Base-by-base conservation (phyloP, 805 yeast species). In the Wickerhamiella dianesei region DNA sequence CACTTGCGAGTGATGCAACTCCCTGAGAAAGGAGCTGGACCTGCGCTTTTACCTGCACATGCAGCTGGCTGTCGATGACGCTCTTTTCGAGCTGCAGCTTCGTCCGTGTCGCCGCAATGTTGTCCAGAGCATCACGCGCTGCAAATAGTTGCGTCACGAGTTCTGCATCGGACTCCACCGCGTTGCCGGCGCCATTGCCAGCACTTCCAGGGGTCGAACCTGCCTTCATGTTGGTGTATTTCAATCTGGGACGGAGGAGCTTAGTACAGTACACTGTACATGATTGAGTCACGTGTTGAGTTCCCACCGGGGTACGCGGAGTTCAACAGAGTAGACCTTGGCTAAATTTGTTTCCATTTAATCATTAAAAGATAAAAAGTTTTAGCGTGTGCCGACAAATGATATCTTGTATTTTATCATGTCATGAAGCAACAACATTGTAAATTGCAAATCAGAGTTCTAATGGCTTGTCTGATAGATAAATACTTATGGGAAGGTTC, bases 51-150 rank as follows among this genome's bases (percentile, higher is more conserved):
- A 85, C 75, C 44, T 80, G 82, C 37, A 81, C 65, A 56, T 75
- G 77, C 52, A 89, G 67, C 59, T 86, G 89, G 43, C 80, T 69
- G 55, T 85, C 95, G 12, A 86, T 68, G 2, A 82, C 72, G 0
- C 80, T 71, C 60, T 83, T 84, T 58, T 89, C 95, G 52, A 68
- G 61, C 37, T 49, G 54, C 19, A 68, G 56, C 43, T 61, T 60
- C 46, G 58, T 60, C 37, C 63, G 64, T 37, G 64, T 53, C 4
- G 55, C 56, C 6, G 60, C 52, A 21, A 66, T 56, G 50, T 60
- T 63, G 17, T 63, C 63, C 16, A 68, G 59, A 39, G 66, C 62
- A 37, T 53, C 49, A 20, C 51, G 50, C 21, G 50, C 51, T 20
- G 45, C 53, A 39, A 54, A 43, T 17, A 56, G 41, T 50, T 56